These are phyloP conservation scores for Ceratobasidium sp. DNA, from an alignment of 1,284 basidiomycete genomes.

Conservation along the genomic window DNA sequence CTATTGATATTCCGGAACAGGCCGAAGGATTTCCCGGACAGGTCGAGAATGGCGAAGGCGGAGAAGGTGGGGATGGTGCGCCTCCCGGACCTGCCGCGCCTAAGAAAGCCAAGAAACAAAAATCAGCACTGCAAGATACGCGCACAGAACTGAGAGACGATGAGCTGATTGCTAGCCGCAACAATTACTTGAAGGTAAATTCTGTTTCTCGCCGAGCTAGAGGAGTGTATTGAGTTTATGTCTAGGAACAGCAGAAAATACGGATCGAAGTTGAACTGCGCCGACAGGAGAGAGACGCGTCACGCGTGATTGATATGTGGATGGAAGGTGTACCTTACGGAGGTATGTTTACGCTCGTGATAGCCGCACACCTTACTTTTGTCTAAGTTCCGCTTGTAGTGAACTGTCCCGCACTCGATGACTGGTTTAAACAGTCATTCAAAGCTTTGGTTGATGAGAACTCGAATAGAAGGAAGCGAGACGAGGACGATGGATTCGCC, in stretches of 20 bases:
- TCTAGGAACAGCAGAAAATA: constrained; percentile 64
- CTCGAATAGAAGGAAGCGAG: constrained; percentile 21
- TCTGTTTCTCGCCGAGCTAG: not conserved
- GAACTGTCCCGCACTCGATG: constrained; percentile 67
- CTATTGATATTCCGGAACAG: not conserved
- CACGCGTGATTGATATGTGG: constrained; percentile 67
- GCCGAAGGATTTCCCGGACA: not conserved
- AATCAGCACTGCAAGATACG: constrained; percentile 62
- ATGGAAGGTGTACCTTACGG: constrained; percentile 73
- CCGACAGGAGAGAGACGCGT: constrained; percentile 65
- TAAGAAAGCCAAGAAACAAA: constrained; percentile 54
- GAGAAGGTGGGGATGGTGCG: constrained; percentile 56
- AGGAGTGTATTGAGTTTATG: not conserved
- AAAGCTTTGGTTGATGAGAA: constrained; percentile 35
- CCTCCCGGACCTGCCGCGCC: constrained; percentile 51
- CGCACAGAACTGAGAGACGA: constrained; percentile 81
- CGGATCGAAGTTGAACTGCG: constrained; percentile 64
- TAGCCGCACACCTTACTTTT: not conserved
- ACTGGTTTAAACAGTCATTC: constrained; percentile 70
- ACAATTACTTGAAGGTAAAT: constrained; percentile 64
- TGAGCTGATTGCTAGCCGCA: constrained; percentile 74
- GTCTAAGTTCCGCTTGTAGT: constrained; percentile 57
- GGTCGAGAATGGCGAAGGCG: not conserved
- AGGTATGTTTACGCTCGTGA: constrained; percentile 59
- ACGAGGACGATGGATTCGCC: constrained; percentile 34